A percentile compares a stretch with the other conserved stretches of the same genome.
These are phyloP conservation scores for Fraxinus baroniana DNA, from an alignment of 305 asterid species.

Conservation along the genomic window DNA sequence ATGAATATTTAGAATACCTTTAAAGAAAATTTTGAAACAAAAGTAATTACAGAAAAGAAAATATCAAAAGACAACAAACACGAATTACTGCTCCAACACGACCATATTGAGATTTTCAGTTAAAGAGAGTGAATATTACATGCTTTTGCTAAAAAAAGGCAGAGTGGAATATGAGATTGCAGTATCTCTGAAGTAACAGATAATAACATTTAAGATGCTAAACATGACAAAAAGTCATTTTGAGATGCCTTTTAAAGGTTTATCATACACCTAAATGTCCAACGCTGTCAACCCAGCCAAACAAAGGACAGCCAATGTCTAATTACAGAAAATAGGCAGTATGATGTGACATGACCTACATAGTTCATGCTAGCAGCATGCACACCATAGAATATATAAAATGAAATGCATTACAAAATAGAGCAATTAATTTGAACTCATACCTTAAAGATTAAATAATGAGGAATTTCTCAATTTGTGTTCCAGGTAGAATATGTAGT, in stretches of 20 bases:
- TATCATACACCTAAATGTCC: neutral
- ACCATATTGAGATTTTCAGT: neutral
- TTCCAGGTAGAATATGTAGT: neutral
- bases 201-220: neutral
- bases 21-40: neutral
- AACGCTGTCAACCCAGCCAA: neutral
- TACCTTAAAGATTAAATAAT: slow-evolving; percentile 10
- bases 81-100: neutral
- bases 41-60: neutral
- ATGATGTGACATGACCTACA: neutral
- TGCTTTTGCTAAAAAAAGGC: neutral
- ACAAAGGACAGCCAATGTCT: neutral
- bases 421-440: slow-evolving; percentile 2
- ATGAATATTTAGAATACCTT: slow-evolving; percentile 22
- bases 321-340: neutral
- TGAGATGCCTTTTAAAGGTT: neutral
- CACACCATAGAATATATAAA: neutral
- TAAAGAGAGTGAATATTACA: neutral
- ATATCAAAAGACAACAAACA: neutral
- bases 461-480: neutral
- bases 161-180: neutral
- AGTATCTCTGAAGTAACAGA: neutral
- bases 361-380: slow-evolving; percentile 2
- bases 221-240: neutral
- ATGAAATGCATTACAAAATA: neutral